A percentile compares a stretch with the other conserved stretches of the same genome.
phyloP scores from a whole-genome alignment of 805 yeast genomes.

The Pichia scutulata region DNA sequence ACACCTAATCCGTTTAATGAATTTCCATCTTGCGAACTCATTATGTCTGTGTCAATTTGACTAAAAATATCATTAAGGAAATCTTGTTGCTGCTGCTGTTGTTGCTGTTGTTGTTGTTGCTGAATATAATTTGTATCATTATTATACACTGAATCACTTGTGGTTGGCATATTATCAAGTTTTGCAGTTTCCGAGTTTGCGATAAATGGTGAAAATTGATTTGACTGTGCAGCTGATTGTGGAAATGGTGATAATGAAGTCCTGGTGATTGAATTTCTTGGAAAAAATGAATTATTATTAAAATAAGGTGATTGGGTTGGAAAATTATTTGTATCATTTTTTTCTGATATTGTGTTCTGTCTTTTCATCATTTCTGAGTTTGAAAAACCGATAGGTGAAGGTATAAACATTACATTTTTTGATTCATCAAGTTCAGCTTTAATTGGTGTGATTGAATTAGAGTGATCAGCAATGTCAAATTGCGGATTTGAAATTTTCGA shows the following conservation, averaged over 20 bases:
- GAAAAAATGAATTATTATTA: background rate
- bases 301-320: background rate
- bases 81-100: conserved; percentile 19
- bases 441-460: background rate
- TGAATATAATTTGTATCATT: background rate
- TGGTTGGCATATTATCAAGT: background rate
- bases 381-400: conserved; percentile 28
- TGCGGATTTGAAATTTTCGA: background rate
- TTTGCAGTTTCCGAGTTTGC: background rate
- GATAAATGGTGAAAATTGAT: background rate
- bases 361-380: conserved; percentile 9
- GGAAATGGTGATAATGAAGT: background rate
- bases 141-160: background rate
- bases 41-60: conserved; percentile 28
- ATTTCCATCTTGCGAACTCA: conserved; percentile 14
- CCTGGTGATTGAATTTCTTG: background rate
- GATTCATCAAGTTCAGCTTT: background rate
- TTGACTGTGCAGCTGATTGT: background rate
- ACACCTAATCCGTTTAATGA: background rate
- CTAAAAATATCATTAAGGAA: conserved; percentile 23
- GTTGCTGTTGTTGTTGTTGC: conserved; percentile 11
- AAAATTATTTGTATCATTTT: background rate
- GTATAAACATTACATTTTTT: conserved; percentile 13
- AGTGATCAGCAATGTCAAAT: background rate
- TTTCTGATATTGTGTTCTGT: background rate